Evolutionary conservation across 2,329 filamentous ascomycete genomes (phyloP).

Genomic region (Cladophialophora exuberans): DNA sequence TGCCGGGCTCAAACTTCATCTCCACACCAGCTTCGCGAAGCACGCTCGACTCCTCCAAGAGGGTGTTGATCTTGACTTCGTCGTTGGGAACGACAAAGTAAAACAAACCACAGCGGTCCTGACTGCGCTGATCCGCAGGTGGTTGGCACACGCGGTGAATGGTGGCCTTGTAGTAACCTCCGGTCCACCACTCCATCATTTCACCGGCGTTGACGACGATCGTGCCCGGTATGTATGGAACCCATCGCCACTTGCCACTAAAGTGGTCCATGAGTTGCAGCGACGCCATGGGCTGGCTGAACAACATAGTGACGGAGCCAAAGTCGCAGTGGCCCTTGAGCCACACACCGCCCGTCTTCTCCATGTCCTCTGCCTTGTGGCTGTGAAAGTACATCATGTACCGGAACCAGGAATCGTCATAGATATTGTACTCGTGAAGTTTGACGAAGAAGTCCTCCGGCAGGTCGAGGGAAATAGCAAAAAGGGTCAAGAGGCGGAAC

Average conservation of each 20-base stretch:
- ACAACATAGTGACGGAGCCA: constrained; percentile 59
- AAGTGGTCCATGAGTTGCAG: constrained; percentile 60
- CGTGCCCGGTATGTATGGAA: constrained; percentile 49
- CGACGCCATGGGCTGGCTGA: constrained; percentile 61
- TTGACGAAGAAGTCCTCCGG: constrained; percentile 59
- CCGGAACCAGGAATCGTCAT: constrained; percentile 63
- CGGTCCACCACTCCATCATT: constrained; percentile 54
- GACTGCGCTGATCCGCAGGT: constrained; percentile 3
- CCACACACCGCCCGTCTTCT: constrained; percentile 54
- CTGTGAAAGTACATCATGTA: constrained; percentile 63
- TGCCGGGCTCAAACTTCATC: constrained; percentile 12
- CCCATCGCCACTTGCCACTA: constrained; percentile 54
- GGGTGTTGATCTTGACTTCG: constrained; percentile 40
- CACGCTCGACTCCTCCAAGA: constrained; percentile 3
- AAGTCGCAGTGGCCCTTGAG: constrained; percentile 60
- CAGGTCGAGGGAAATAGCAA: constrained; percentile 64
- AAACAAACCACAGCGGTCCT: constrained; percentile 13
- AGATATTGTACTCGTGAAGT: constrained; percentile 60
- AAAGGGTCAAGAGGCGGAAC: constrained; percentile 56
- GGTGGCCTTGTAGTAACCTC: constrained; percentile 41
- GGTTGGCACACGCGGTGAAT: constrained; percentile 13
- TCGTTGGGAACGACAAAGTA: constrained; percentile 42
- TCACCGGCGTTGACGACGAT: constrained; percentile 54
- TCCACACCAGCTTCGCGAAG: constrained; percentile 4
- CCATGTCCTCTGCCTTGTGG: constrained; percentile 43